These are phyloP conservation scores for Meredithiella fracta DNA, from an alignment of 2,329 filamentous ascomycete species.

Conservation along the genomic window DNA sequence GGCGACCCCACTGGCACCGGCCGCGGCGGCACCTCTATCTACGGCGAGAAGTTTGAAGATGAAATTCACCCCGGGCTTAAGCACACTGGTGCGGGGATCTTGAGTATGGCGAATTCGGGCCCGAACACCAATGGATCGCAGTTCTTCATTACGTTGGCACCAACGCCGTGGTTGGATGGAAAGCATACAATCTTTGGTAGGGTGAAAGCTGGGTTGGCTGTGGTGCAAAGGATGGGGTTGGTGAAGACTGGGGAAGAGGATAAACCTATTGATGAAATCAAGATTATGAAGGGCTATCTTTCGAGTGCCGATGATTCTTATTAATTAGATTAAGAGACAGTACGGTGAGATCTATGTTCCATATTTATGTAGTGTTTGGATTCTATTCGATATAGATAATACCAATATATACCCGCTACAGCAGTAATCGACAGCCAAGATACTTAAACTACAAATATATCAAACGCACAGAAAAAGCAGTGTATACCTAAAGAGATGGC, in stretches of 20 bases:
- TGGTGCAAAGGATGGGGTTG: conserved; percentile 76
- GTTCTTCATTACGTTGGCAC: conserved; percentile 90
- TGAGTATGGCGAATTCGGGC: conserved; percentile 92
- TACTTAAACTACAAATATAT: too few relatives aligned
- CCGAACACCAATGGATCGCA: conserved; percentile 88
- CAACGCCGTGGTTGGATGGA: conserved; percentile 89
- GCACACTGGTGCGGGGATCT: conserved; percentile 82
- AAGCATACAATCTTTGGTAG: conserved; percentile 95
- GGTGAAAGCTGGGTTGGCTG: conserved; percentile 64
- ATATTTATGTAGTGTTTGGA: neutral
- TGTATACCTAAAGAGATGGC: too few relatives aligned
- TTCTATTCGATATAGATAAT: neutral
- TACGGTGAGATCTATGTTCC: too few relatives aligned
- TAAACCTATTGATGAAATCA: conserved; percentile 64
- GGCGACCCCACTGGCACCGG: conserved; percentile 91
- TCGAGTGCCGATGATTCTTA: conserved; percentile 23
- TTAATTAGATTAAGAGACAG: neutral
- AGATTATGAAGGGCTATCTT: conserved; percentile 55
- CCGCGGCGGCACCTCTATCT: conserved; percentile 75
- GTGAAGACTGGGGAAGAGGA: conserved; percentile 74
- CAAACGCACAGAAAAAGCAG: too few relatives aligned
- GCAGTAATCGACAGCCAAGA: neutral
- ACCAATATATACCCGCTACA: neutral
- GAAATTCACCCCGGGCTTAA: conserved; percentile 67
- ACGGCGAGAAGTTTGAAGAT: conserved; percentile 85